These are phyloP conservation scores for Metschnikowia baotianmanensis DNA, from an alignment of 805 yeast species.

Conservation along the genomic window DNA sequence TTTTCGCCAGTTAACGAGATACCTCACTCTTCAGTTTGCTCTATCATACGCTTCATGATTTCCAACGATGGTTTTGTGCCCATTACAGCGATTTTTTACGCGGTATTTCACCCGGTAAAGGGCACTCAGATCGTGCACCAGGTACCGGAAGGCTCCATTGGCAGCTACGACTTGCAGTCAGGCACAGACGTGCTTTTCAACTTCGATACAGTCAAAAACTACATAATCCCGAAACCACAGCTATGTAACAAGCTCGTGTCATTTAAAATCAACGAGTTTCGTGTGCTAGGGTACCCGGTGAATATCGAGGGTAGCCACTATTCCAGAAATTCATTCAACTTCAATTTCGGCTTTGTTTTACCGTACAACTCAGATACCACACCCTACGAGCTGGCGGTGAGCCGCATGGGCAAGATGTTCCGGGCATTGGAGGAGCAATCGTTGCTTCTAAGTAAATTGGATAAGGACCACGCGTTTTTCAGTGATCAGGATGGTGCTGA, in stretches of 20 bases:
- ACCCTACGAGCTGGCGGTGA: slow-evolving; percentile 83
- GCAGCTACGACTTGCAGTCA: slow-evolving; percentile 9
- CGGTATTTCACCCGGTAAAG: slow-evolving; percentile 92
- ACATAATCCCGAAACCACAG: slow-evolving; percentile 90
- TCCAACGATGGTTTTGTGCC: slow-evolving; percentile 71
- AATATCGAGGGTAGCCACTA: slow-evolving; percentile 71
- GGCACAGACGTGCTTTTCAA: slow-evolving; percentile 46
- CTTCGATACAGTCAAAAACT: slow-evolving; percentile 85
- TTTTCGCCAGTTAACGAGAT: neutral
- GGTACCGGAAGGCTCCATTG: slow-evolving; percentile 75
- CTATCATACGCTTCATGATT: slow-evolving; percentile 24
- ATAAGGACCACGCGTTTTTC: slow-evolving; percentile 41
- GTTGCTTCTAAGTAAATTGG: slow-evolving; percentile 60
- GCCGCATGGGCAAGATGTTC: slow-evolving; percentile 84
- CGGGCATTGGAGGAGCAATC: slow-evolving; percentile 88
- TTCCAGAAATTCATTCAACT: slow-evolving; percentile 87
- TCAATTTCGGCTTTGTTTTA: slow-evolving; percentile 91
- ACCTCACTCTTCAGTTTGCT: neutral
- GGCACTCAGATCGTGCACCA: slow-evolving; percentile 92
- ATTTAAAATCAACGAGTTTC: slow-evolving; percentile 63
- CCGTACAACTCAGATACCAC: slow-evolving; percentile 76
- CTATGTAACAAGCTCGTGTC: slow-evolving; percentile 81
- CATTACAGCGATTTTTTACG: slow-evolving; percentile 83
- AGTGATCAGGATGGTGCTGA: slow-evolving; percentile 11
- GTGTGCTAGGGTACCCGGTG: slow-evolving; percentile 87